These are phyloP conservation scores for Capsella rubella DNA, from an alignment of 441 rosid genomes.

Conservation along the genomic window DNA sequence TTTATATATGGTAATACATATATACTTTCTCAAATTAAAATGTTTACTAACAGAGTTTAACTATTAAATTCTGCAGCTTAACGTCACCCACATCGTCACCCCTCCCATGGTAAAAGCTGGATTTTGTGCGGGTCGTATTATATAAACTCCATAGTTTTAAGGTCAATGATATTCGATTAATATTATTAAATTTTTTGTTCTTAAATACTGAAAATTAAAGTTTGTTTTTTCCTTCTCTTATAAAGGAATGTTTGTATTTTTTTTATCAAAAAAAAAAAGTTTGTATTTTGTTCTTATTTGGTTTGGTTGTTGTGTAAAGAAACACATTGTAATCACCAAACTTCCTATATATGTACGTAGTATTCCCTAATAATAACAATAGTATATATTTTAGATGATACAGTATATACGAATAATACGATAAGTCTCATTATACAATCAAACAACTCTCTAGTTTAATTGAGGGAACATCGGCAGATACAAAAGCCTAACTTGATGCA, in stretches of 20 bases:
- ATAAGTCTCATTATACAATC: background rate
- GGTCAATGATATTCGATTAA: background rate
- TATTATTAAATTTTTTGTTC: slow-evolving; percentile 24
- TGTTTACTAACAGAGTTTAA: slow-evolving; percentile 10
- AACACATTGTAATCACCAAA: slow-evolving; percentile 24
- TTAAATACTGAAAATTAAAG: slow-evolving; percentile 2
- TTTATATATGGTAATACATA: background rate
- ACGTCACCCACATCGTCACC: slow-evolving; percentile 47
- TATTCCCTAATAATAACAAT: background rate
- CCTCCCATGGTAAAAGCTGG: slow-evolving; percentile 42
- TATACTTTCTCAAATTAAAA: slow-evolving; percentile 5
- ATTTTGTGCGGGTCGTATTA: slow-evolving; percentile 7
- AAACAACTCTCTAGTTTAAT: background rate
- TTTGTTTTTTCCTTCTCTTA: slow-evolving; percentile 1
- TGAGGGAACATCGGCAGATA: background rate
- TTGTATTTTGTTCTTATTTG: slow-evolving; percentile 14
- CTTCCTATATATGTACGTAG: background rate
- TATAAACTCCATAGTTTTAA: slow-evolving; percentile 1
- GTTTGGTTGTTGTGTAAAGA: slow-evolving; percentile 31
- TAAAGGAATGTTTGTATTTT: slow-evolving; percentile 13
- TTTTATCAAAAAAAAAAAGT: too few species aligned
- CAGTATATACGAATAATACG: background rate
- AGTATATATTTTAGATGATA: background rate
- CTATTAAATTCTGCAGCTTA: slow-evolving; percentile 41
- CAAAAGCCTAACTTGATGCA: background rate